A percentile compares a stretch with the other conserved stretches of the same genome.
phyloP scores from a whole-genome alignment of 495 filamentous ascomycete species.

The Penicillium bovifimosum region DNA sequence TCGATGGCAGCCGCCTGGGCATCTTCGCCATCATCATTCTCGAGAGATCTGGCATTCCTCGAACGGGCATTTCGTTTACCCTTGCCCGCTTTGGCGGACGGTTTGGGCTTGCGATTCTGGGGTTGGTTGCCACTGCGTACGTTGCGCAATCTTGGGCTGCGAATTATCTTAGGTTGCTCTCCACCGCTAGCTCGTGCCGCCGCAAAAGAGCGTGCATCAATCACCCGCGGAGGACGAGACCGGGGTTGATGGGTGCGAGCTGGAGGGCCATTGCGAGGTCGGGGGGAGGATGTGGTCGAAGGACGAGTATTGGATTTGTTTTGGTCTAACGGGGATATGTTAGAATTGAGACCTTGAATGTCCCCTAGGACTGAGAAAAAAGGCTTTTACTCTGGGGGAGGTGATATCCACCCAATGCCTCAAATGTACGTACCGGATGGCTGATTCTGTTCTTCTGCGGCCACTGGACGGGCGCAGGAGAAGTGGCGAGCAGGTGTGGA shows the following conservation, averaged over 20 bases:
- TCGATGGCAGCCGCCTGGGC: conserved; percentile 24
- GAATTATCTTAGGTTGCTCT: conserved; percentile 32
- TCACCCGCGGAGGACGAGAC: conserved; percentile 25
- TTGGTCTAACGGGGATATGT: neutral
- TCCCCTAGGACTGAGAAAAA: too few relatives aligned
- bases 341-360: neutral
- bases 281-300: conserved; percentile 5
- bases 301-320: neutral
- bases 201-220: conserved; percentile 41
- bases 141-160: conserved; percentile 25
- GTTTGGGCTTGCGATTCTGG: conserved; percentile 18
- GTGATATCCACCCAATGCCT: neutral
- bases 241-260: conserved; percentile 15
- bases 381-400: neutral
- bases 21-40: conserved; percentile 24
- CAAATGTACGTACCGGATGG: conserved; percentile 23
- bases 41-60: conserved; percentile 5
- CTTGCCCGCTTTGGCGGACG: conserved; percentile 1
- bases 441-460: conserved; percentile 16
- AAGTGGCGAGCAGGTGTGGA: conserved; percentile 24
- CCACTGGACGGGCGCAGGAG: conserved; percentile 21
- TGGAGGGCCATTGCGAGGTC: conserved; percentile 19
- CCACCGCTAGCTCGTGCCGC: conserved; percentile 23
- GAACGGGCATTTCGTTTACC: conserved; percentile 9
- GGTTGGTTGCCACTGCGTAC: conserved; percentile 14